Percentiles rank a stretch among this genome's conserved stretches.
phyloP scores from a whole-genome alignment of 352 stramenopile species.

The Globisporangium uncinulatum region DNA sequence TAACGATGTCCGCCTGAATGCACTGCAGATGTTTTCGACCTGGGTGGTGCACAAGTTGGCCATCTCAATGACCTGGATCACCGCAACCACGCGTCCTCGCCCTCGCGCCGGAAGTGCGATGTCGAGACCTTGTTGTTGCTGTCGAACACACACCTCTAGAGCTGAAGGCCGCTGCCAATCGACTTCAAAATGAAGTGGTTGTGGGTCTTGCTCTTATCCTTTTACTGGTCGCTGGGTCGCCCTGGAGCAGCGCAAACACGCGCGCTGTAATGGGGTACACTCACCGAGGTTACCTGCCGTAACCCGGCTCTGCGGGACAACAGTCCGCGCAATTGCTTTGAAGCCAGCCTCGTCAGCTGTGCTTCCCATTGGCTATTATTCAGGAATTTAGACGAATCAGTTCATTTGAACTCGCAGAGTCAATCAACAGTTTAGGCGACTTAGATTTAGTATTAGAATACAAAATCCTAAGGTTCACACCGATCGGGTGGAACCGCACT shows the following conservation, averaged over 20 bases:
- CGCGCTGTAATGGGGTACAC: too few relatives aligned
- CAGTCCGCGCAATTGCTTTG: too few relatives aligned
- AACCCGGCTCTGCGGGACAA: too few relatives aligned
- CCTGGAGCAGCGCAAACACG: constrained; percentile 53
- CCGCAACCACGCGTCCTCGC: constrained; percentile 55
- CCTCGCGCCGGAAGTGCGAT: constrained; percentile 34
- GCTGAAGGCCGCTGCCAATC: constrained; percentile 36
- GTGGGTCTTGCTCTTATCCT: constrained; percentile 33
- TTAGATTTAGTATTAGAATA: too few relatives aligned
- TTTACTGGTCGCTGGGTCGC: constrained; percentile 27
- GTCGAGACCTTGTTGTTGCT: constrained; percentile 16
- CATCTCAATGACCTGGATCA: constrained; percentile 74
- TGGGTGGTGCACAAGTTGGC: constrained; percentile 69
- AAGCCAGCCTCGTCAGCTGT: too few relatives aligned
- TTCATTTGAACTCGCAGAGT: too few relatives aligned
- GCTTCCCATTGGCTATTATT: too few relatives aligned
- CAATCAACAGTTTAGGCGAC: too few relatives aligned
- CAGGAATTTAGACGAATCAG: too few relatives aligned
- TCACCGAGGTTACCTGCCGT: too few relatives aligned
- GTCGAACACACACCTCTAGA: constrained; percentile 71
- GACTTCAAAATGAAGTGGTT: constrained; percentile 73
- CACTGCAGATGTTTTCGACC: constrained; percentile 67
- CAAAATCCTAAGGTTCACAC: too few relatives aligned
- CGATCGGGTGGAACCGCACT: too few relatives aligned
- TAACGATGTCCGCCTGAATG: constrained; percentile 48